Evolutionary conservation across 2,329 filamentous ascomycete species (phyloP), one percentile per base, ranked within the genome.

Genomic region (Sordariomycetes sp.): DNA sequence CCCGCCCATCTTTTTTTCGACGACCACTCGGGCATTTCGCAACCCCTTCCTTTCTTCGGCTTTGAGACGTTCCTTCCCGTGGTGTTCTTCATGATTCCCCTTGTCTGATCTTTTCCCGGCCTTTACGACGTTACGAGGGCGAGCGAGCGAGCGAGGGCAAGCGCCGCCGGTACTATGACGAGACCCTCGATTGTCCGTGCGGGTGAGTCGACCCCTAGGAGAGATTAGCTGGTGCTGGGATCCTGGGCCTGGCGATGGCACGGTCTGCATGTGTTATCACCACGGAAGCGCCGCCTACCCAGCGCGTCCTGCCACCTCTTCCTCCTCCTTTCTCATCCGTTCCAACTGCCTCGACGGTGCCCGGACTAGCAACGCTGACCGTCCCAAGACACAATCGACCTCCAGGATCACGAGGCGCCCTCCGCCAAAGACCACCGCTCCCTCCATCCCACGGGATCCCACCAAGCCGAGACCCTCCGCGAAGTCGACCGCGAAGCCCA

Each of bases 391-490:
- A 93, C 90, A 42, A 83, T 95, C 62, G 92, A 96, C 64, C 78
- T 96, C 34, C 92, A 96, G 71, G 77, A 86, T 61, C 83, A 79
- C 52, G 68, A 80, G 51, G 70, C 82, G 39, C 86, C 87, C 21
- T 92, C 88, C 30, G 86, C 90, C 25, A 74, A 94, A 64, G 82
- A 88, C 54, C 87, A 45, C 72, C 75, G 50, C 65, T 64, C 36
- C 41, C 35, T 54, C 59, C 38, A 63, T 66, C 44, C 61, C 68
- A 64, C 83, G 50, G 82, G 80, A 44, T 79, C 86, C 29, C 88
- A 95, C 55, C 88, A 96, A 61, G 82, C 86, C 46, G 79, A 86
- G 48, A 82, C 88, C 14, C 68, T 95, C 43, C 81, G 84, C 49
- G 82, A 86, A 53, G 82, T 88, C 37, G 75, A 81, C 43, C 75